A percentile compares a stretch with the other conserved stretches of the same genome.
phyloP scores from a whole-genome alignment of 164 flowering plant species.

The Vitis amurensis region DNA sequence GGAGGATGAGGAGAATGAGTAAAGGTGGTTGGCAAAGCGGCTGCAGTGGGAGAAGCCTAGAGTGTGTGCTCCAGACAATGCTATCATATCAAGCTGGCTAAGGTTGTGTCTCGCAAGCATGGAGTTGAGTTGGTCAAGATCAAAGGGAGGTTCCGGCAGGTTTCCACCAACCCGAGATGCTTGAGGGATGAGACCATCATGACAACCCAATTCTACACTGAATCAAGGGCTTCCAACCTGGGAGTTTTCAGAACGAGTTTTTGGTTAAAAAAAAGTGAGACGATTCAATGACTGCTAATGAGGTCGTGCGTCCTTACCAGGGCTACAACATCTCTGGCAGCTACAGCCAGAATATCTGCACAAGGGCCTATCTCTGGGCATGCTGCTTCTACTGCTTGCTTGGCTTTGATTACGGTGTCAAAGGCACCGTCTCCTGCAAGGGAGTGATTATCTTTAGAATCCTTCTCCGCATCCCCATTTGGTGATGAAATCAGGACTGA shows the following conservation, averaged over 20 bases:
- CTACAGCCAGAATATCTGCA: constrained; percentile 17
- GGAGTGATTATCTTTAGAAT: constrained; percentile 59
- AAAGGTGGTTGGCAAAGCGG: constrained; percentile 58
- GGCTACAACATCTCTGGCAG: constrained; percentile 11
- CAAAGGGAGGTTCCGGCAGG: constrained; percentile 55
- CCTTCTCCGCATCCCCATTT: constrained; percentile 73
- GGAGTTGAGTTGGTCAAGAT: constrained; percentile 39
- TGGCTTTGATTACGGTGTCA: constrained; percentile 71
- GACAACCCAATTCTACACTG: constrained; percentile 69
- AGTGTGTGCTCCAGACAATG: constrained; percentile 85
- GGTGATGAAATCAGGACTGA: constrained; percentile 65
- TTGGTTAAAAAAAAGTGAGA: constrained; percentile 7
- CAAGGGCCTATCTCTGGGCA: constrained; percentile 13
- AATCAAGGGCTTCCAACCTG: constrained; percentile 70
- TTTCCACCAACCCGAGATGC: constrained; percentile 62
- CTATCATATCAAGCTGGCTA: constrained; percentile 58
- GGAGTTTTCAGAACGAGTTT: constrained; percentile 1
- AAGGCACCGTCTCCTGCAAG: constrained; percentile 79
- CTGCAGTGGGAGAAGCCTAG: constrained; percentile 79
- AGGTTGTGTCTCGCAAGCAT: constrained; percentile 52
- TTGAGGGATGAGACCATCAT: constrained; percentile 58
- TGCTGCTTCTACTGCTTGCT: constrained; percentile 57
- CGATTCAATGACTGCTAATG: constrained; percentile 3
- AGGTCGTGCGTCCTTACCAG: constrained; percentile 13
- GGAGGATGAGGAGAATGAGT: constrained; percentile 42